Conservation (phyloP, 768 basidiomycete genomes). For the Pulveroboletus sp. region DNA sequence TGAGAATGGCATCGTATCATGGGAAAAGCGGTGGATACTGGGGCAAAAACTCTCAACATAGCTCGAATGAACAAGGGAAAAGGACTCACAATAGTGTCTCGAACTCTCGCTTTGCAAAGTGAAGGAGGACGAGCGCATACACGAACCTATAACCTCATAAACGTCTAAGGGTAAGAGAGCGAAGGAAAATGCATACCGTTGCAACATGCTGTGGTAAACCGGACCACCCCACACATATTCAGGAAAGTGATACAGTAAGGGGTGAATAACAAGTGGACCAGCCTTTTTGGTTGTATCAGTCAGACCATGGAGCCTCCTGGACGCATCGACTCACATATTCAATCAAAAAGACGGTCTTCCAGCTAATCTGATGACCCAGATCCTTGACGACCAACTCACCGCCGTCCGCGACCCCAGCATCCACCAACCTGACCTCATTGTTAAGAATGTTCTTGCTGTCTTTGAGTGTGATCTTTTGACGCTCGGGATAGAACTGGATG, state of each 20-base stretch:
- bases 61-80: neutral
- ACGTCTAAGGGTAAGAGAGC: neutral
- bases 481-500: conserved; percentile 60
- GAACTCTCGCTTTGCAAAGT: conserved; percentile 89
- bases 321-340: conserved; percentile 78
- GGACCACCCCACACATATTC: conserved; percentile 64
- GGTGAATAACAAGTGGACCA: conserved; percentile 89
- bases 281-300: conserved; percentile 41
- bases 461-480: conserved; percentile 72
- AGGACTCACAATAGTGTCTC: conserved; percentile 84
- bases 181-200: conserved; percentile 49
- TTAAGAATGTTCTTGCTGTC: conserved; percentile 59
- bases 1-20: conserved; percentile 85
- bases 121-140: conserved; percentile 73
- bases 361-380: conserved; percentile 85
- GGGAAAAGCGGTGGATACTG: conserved; percentile 93
- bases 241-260: conserved; percentile 74
- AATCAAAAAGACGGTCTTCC: conserved; percentile 84
- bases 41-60: neutral
- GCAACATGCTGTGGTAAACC: conserved; percentile 73
- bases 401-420: conserved; percentile 56
- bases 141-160: conserved; percentile 46
- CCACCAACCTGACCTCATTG: conserved; percentile 59
- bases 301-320: neutral
- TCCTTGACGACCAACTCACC: conserved; percentile 82